Conservation (phyloP, 768 basidiomycete genomes). For the Tricholoma flavovirens region DNA sequence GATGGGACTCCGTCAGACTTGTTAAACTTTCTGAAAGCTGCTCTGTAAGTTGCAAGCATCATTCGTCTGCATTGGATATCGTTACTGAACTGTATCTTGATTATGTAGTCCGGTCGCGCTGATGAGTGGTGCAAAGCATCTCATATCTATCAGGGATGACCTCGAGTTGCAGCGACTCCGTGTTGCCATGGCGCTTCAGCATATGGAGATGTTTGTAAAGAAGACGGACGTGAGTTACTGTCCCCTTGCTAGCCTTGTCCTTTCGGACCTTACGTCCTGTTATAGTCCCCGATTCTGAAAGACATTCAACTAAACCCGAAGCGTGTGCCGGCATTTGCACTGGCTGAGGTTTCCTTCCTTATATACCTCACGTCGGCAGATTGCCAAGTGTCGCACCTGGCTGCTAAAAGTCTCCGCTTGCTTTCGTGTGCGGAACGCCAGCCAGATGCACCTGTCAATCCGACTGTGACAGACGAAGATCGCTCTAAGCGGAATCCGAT, state of each 20-base stretch:
- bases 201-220: constrained; percentile 50
- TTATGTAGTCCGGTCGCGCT: constrained; percentile 35
- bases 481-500: constrained; percentile 64
- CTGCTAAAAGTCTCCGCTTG: constrained; percentile 63
- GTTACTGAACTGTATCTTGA: background rate
- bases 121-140: constrained; percentile 48
- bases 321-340: constrained; percentile 57
- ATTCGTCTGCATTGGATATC: background rate
- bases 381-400: constrained; percentile 57
- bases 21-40: constrained; percentile 38
- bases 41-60: constrained; percentile 34
- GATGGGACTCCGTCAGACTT: constrained; percentile 36
- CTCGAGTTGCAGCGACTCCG: constrained; percentile 62
- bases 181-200: constrained; percentile 56
- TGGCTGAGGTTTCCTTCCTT: constrained; percentile 70
- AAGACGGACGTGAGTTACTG: constrained; percentile 38
- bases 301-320: constrained; percentile 44
- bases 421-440: constrained; percentile 64
- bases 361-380: constrained; percentile 68
- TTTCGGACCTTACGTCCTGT: background rate
- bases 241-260: background rate
- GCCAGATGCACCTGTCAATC: constrained; percentile 48
- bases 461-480: constrained; percentile 52
- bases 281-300: constrained; percentile 30
- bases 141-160: constrained; percentile 56